Percentiles rank a stretch among this genome's conserved stretches.
These are phyloP conservation scores for Leishmania major DNA, from an alignment of 208 protist genomes.

Conservation along the genomic window DNA sequence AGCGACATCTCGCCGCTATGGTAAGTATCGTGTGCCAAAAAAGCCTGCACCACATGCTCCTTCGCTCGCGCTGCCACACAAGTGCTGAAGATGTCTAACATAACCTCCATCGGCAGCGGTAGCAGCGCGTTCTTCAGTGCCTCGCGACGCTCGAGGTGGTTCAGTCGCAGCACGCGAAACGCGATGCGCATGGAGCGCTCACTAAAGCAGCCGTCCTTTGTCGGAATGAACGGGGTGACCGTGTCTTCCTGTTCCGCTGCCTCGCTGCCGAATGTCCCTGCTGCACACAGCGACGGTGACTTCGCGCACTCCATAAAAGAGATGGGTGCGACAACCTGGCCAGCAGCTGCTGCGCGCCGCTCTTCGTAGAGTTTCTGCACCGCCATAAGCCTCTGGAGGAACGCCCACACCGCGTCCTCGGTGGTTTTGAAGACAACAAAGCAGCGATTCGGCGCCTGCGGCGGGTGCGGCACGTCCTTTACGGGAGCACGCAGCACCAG, in stretches of 20 bases:
- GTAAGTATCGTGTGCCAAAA: slow-evolving; percentile 62
- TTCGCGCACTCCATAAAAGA: not conserved
- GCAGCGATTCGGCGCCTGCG: slow-evolving; percentile 44
- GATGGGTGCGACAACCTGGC: slow-evolving; percentile 2
- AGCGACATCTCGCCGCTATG: slow-evolving; percentile 67
- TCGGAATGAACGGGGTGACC: slow-evolving; percentile 17
- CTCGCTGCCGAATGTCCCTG: not conserved
- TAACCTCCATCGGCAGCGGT: slow-evolving; percentile 32
- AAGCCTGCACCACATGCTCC: slow-evolving; percentile 47
- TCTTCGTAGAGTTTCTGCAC: slow-evolving; percentile 46
- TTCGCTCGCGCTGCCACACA: slow-evolving; percentile 44
- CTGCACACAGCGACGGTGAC: too few species aligned
- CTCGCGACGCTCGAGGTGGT: slow-evolving; percentile 41
- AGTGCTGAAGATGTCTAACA: slow-evolving; percentile 40
- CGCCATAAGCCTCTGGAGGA: slow-evolving; percentile 49
- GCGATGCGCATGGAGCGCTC: slow-evolving; percentile 47
- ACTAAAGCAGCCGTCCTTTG: slow-evolving; percentile 45
- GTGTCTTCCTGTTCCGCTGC: slow-evolving; percentile 9
- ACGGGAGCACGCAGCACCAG: slow-evolving; percentile 45
- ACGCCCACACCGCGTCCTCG: slow-evolving; percentile 50
- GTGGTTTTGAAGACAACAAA: slow-evolving; percentile 34
- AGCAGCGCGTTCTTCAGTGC: slow-evolving; percentile 31
- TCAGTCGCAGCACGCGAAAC: slow-evolving; percentile 39
- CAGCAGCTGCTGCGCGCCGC: not conserved
- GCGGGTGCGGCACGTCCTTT: slow-evolving; percentile 38